Percentiles rank a stretch among this genome's conserved stretches.
Evolutionary conservation across 768 basidiomycete species (phyloP).

Genomic region (Suillus hirtellus): DNA sequence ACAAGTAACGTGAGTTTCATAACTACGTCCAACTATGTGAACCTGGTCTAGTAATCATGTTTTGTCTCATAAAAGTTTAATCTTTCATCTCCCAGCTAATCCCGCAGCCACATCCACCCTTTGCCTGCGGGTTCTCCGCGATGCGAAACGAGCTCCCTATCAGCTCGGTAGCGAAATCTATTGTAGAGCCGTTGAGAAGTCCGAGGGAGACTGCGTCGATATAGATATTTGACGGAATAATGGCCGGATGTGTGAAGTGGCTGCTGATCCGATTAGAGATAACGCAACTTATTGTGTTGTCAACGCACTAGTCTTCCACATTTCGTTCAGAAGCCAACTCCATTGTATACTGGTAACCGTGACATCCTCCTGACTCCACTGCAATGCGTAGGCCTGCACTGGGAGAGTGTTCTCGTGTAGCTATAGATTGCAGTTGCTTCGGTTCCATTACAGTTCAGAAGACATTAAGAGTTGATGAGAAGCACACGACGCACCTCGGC

Average conservation of each 20-base stretch:
- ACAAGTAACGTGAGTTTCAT: background rate
- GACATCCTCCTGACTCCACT: constrained; percentile 94
- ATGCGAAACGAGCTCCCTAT: constrained; percentile 92
- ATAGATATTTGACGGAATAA: constrained; percentile 73
- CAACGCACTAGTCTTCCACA: constrained; percentile 83
- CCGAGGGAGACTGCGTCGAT: constrained; percentile 85
- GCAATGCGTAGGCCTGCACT: constrained; percentile 74
- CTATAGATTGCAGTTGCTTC: constrained; percentile 80
- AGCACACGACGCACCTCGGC: constrained; percentile 55
- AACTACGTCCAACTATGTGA: background rate
- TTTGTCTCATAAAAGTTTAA: background rate
- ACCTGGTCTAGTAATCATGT: no score
- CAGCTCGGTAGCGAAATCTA: constrained; percentile 92
- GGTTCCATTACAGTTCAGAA: constrained; percentile 12
- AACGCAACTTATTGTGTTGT: background rate
- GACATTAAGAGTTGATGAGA: background rate
- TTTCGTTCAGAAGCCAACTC: constrained; percentile 63
- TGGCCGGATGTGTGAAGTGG: constrained; percentile 68
- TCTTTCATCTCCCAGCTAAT: constrained; percentile 90
- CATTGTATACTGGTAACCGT: constrained; percentile 97
- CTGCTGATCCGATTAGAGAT: constrained; percentile 34
- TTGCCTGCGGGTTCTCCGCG: constrained; percentile 84
- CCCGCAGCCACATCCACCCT: constrained; percentile 94
- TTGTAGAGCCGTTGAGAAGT: constrained; percentile 82
- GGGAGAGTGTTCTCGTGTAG: constrained; percentile 60